These are phyloP conservation scores for Teratosphaeria epicoccoides DNA, from an alignment of 2,329 filamentous ascomycete genomes.

Conservation along the genomic window DNA sequence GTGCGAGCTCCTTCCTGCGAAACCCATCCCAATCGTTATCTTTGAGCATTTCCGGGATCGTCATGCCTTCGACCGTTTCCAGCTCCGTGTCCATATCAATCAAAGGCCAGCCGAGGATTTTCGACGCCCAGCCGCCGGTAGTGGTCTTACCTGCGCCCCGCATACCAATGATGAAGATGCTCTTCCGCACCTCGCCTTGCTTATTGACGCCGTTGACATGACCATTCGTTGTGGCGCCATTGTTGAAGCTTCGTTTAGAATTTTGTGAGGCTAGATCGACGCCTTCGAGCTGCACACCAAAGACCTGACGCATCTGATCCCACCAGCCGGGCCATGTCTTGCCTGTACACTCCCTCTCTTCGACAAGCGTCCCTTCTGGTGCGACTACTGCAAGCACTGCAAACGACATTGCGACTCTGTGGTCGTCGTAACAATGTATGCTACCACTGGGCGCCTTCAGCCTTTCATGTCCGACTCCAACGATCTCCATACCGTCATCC, in stretches of 20 bases:
- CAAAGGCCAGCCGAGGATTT: slow-evolving; percentile 63
- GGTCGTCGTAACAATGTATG: slow-evolving; percentile 91
- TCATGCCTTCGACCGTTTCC: slow-evolving; percentile 60
- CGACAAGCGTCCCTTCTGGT: slow-evolving; percentile 61
- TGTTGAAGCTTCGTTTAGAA: not conserved
- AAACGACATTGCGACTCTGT: slow-evolving; percentile 97
- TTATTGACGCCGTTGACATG: slow-evolving; percentile 23
- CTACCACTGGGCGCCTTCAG: slow-evolving; percentile 51
- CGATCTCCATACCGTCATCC: slow-evolving; percentile 82
- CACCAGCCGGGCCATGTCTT: slow-evolving; percentile 99
- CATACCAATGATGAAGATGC: slow-evolving; percentile 95
- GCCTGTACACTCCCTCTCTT: slow-evolving; percentile 84
- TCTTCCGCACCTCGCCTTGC: slow-evolving; percentile 40
- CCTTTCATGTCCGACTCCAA: slow-evolving; percentile 37
- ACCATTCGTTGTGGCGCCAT: slow-evolving; percentile 20
- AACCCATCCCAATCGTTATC: slow-evolving; percentile 79
- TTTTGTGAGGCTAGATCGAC: slow-evolving; percentile 41
- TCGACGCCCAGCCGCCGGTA: slow-evolving; percentile 73
- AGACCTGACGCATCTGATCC: slow-evolving; percentile 73
- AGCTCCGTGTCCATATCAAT: slow-evolving; percentile 83
- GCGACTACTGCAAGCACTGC: slow-evolving; percentile 71
- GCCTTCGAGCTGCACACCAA: slow-evolving; percentile 66
- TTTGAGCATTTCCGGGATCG: slow-evolving; percentile 78
- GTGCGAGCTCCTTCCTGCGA: slow-evolving; percentile 62
- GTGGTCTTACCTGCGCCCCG: slow-evolving; percentile 95